These are phyloP conservation scores for Colletotrichum eremochloae DNA, from an alignment of 2,329 filamentous ascomycete species.

Conservation along the genomic window DNA sequence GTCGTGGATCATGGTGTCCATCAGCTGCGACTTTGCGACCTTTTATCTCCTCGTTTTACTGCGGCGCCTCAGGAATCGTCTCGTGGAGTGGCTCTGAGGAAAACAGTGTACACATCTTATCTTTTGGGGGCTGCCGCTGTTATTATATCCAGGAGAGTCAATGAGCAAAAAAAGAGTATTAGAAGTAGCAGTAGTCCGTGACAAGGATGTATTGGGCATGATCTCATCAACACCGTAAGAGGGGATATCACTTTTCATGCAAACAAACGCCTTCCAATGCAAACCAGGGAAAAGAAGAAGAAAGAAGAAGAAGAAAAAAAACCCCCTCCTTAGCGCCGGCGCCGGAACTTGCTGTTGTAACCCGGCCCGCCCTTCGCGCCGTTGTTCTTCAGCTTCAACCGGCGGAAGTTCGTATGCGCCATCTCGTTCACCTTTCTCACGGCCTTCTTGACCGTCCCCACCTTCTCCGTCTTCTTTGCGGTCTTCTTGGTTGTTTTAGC, in stretches of 20 bases:
- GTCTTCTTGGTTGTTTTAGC: conserved; percentile 46
- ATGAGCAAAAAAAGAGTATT: background rate
- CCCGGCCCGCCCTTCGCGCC: conserved; percentile 73
- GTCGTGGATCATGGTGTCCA: conserved; percentile 39
- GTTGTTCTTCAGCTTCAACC: conserved; percentile 72
- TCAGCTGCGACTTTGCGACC: conserved; percentile 40
- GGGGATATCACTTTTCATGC: conserved; percentile 29
- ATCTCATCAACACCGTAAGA: conserved; percentile 25
- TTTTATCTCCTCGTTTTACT: conserved; percentile 30
- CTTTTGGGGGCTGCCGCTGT: background rate
- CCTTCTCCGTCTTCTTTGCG: conserved; percentile 50
- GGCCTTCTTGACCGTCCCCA: conserved; percentile 63
- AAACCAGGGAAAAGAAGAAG: background rate
- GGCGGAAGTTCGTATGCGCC: conserved; percentile 76
- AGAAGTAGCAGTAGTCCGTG: background rate
- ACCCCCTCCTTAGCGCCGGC: conserved; percentile 54
- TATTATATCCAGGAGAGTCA: background rate
- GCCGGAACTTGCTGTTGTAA: conserved; percentile 69
- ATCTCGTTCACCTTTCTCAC: conserved; percentile 73
- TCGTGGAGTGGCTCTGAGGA: background rate
- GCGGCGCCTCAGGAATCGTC: background rate
- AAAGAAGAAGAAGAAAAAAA: background rate
- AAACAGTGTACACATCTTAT: background rate
- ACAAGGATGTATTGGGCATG: conserved; percentile 29
- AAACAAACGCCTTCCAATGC: conserved; percentile 14